These are phyloP conservation scores for Aschersonia sp. DNA, from an alignment of 2,329 filamentous ascomycete species.

Conservation along the genomic window DNA sequence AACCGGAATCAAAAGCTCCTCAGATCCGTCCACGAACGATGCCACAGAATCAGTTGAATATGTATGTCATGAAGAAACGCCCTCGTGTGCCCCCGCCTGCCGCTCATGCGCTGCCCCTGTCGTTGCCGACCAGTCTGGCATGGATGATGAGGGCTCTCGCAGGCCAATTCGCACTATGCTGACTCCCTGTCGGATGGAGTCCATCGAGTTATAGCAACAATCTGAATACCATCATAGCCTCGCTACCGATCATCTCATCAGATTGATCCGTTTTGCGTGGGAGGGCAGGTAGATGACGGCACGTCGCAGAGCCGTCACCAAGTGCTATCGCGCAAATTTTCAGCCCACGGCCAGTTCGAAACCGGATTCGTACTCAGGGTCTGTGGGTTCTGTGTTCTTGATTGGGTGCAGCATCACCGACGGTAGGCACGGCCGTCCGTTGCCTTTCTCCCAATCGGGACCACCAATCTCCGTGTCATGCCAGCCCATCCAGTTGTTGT, in stretches of 20 bases:
- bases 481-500: slow-evolving; percentile 51
- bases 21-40: neutral
- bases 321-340: slow-evolving; percentile 3
- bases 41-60: neutral
- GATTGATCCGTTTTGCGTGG: too few species aligned
- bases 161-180: too few species aligned
- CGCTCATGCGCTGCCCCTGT: too few species aligned
- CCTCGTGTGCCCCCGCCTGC: neutral
- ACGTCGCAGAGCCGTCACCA: too few species aligned
- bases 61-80: neutral
- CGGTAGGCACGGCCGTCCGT: slow-evolving; percentile 44
- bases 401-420: slow-evolving; percentile 45
- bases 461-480: slow-evolving; percentile 40
- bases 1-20: neutral
- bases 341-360: slow-evolving; percentile 24
- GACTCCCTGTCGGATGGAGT: too few species aligned
- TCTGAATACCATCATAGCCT: too few species aligned
- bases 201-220: too few species aligned
- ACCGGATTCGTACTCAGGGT: slow-evolving; percentile 23
- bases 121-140: too few species aligned
- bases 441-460: slow-evolving; percentile 35
- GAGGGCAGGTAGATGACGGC: too few species aligned
- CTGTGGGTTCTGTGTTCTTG: slow-evolving; percentile 40
- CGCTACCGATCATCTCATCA: too few species aligned
- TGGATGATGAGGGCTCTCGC: too few species aligned